Conservation (phyloP, 2,329 filamentous ascomycete genomes). For the Phialophora tarda region DNA sequence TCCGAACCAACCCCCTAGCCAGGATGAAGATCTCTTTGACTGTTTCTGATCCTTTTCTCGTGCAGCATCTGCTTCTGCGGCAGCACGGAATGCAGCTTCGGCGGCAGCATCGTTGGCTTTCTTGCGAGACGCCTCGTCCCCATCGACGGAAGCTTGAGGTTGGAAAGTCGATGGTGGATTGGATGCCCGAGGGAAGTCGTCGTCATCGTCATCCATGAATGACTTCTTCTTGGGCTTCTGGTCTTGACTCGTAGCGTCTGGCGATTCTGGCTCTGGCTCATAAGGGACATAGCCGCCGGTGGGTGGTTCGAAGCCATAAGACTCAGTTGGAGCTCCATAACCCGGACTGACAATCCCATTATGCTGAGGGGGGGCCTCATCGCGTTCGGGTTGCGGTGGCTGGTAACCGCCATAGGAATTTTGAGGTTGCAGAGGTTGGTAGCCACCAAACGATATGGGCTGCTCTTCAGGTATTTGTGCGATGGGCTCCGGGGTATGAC, state of each 20-base stretch:
- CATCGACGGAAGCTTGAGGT: constrained; percentile 14
- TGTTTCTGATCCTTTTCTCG: constrained; percentile 52
- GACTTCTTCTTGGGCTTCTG: constrained; percentile 74
- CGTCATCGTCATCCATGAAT: constrained; percentile 75
- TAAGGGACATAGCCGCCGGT: constrained; percentile 44
- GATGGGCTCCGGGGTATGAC: constrained; percentile 19
- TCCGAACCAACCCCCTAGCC: constrained; percentile 86
- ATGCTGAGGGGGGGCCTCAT: constrained; percentile 24
- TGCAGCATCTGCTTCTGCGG: constrained; percentile 39
- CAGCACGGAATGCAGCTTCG: constrained; percentile 40
- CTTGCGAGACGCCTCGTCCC: constrained; percentile 34
- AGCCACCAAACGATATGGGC: constrained; percentile 26
- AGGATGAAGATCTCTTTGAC: constrained; percentile 55
- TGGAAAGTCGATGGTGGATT: constrained; percentile 10
- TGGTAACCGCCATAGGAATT: constrained; percentile 24
- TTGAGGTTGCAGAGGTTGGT: constrained; percentile 26
- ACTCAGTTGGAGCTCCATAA: constrained; percentile 47
- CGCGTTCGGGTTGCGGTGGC: constrained; percentile 24
- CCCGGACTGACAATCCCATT: constrained; percentile 40
- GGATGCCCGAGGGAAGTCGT: constrained; percentile 27
- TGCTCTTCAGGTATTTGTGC: constrained; percentile 13
- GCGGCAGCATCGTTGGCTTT: constrained; percentile 39
- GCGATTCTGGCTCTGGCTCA: constrained; percentile 56
- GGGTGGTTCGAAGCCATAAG: constrained; percentile 44
- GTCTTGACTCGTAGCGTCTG: constrained; percentile 57